Base-by-base conservation (phyloP, 108 stramenopile genomes). In the Cylindrotheca fusiformis region DNA sequence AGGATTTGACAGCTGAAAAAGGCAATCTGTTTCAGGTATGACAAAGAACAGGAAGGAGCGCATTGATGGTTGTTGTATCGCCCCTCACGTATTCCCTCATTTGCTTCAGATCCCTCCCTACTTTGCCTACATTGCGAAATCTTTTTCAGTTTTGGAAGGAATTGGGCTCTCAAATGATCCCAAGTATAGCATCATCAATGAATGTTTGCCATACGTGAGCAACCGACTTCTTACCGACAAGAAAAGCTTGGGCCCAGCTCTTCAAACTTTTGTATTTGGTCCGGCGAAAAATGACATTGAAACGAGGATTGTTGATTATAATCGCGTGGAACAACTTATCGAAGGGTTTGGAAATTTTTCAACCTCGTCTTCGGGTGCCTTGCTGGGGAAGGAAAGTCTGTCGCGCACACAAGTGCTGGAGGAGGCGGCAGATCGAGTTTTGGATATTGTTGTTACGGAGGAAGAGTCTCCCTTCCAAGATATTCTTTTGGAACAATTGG, bases 141-240 rank as follows among this genome's bases (percentile, higher is more conserved):
- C 82, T 12, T 96, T 96, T 76, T 85, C 86, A 14, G 93, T 94
- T 3, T 71, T 96, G 69, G 97, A 97, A 70, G 97, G 97, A 49
- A 94, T 98, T 48, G 97, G 97, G 12, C 66, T 98, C 8, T 80
- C 75, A 36, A 91, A 96, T 53, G 91, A 96, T 71, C 67, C 83
- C 8, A 81, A 89, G 33, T 98, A 98, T 66, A 90, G 90, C 45
- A 96, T 98, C 65, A 91, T 98, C 58, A 88, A 96, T 29, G 95
- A 95, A 72, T 98, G 97, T 69, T 69, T 91, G 14, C 97, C 95
- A 4, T 98, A 96, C 61, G 87, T 98, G 0, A 86, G 87, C 23
- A 90, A 94, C 21, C 87, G 96, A 8, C 73, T 98, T 5, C 65
- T 98, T 26, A 95, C 96, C 21, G 96, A 98, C 62, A 85, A 88